Conservation (phyloP, 345 rosid genomes). For the Geranium brycei region DNA sequence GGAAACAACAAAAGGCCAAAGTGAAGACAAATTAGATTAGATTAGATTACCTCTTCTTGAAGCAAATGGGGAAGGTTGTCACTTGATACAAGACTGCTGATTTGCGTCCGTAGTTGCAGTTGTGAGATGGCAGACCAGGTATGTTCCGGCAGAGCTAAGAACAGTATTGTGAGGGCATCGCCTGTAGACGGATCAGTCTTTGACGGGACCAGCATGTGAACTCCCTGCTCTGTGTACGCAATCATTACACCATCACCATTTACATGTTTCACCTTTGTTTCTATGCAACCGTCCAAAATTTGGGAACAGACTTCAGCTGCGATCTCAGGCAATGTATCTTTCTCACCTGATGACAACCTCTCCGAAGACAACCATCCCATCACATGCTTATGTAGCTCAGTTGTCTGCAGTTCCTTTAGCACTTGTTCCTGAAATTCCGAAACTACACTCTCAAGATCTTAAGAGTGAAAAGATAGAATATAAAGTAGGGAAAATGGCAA, state of each 20-base stretch:
- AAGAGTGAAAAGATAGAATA: too few species aligned
- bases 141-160: slow-evolving; percentile 71
- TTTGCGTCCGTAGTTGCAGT: slow-evolving; percentile 39
- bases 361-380: not conserved
- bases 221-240: slow-evolving; percentile 29
- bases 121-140: slow-evolving; percentile 69
- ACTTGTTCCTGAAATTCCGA: not conserved
- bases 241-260: slow-evolving; percentile 18
- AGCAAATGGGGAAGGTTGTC: slow-evolving; percentile 56
- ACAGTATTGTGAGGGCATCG: slow-evolving; percentile 62
- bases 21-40: too few species aligned
- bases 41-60: slow-evolving; percentile 65
- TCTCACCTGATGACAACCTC: not conserved
- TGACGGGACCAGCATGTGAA: slow-evolving; percentile 45
- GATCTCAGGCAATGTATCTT: too few species aligned
- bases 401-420: not conserved
- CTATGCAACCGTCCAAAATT: not conserved
- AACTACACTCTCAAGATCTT: too few species aligned
- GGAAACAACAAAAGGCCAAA: too few species aligned
- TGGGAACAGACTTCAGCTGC: not conserved
- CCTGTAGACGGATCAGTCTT: slow-evolving; percentile 38
- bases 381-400: not conserved
- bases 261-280: not conserved
- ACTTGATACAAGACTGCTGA: slow-evolving; percentile 36
- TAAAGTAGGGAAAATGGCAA: too few species aligned